Percentiles rank a stretch among this genome's conserved stretches.
These are phyloP conservation scores for Halophytophthora batemanensis DNA, from an alignment of 352 stramenopile genomes.

Conservation along the genomic window DNA sequence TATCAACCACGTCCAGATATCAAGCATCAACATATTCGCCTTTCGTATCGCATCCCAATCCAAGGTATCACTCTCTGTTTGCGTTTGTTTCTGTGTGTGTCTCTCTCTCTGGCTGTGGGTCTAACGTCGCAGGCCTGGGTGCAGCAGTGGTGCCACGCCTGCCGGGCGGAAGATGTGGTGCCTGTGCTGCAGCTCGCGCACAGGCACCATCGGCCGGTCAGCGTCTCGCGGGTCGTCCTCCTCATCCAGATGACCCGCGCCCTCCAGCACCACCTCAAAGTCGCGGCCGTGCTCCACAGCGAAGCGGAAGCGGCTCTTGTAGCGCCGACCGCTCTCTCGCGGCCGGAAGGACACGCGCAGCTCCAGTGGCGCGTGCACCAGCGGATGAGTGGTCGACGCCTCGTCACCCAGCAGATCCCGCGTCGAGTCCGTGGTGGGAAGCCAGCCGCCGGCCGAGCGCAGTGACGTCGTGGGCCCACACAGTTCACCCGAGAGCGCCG, in stretches of 20 bases:
- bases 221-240: slow-evolving; percentile 36
- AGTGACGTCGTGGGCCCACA: slow-evolving; percentile 57
- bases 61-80: neutral
- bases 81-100: neutral
- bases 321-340: slow-evolving; percentile 27
- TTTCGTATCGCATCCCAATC: neutral
- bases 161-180: slow-evolving; percentile 47
- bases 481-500: slow-evolving; percentile 34
- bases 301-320: slow-evolving; percentile 70
- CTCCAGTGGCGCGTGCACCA: slow-evolving; percentile 43
- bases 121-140: neutral
- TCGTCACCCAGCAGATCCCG: slow-evolving; percentile 24
- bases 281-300: slow-evolving; percentile 51
- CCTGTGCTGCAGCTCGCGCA: slow-evolving; percentile 40
- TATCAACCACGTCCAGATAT: no score
- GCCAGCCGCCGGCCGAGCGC: slow-evolving; percentile 38
- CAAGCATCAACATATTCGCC: no score
- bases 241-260: slow-evolving; percentile 61
- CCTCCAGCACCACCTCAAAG: slow-evolving; percentile 74
- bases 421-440: slow-evolving; percentile 40
- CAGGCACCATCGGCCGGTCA: slow-evolving; percentile 41
- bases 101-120: neutral
- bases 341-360: slow-evolving; percentile 56
- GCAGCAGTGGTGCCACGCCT: no score
- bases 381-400: slow-evolving; percentile 15